Conservation (phyloP, 495 filamentous ascomycete species). For the Aspergillus ostianus region DNA sequence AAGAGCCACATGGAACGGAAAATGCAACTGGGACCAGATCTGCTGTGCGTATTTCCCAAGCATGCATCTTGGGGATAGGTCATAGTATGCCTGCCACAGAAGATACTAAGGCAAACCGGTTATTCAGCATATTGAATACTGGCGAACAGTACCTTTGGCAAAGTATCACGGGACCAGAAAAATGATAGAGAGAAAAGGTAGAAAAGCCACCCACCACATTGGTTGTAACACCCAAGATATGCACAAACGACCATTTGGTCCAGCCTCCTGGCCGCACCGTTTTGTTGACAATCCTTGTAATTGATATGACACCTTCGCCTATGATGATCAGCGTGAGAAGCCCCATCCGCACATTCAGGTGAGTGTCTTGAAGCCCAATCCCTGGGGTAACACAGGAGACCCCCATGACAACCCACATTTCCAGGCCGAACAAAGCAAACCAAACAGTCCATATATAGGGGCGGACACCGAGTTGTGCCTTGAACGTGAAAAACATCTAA, state of each 20-base stretch:
- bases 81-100: slow-evolving; percentile 70
- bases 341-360: slow-evolving; percentile 64
- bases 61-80: slow-evolving; percentile 42
- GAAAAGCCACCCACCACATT: slow-evolving; percentile 44
- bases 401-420: slow-evolving; percentile 53
- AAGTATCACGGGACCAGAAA: slow-evolving; percentile 27
- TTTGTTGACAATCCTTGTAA: slow-evolving; percentile 55
- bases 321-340: slow-evolving; percentile 69
- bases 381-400: slow-evolving; percentile 53
- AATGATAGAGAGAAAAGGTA: slow-evolving; percentile 18
- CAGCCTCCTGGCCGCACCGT: slow-evolving; percentile 54
- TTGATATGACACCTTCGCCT: slow-evolving; percentile 60
- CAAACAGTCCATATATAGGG: slow-evolving; percentile 53
- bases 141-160: not conserved
- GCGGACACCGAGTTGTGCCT: slow-evolving; percentile 18
- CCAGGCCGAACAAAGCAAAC: slow-evolving; percentile 57
- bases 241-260: slow-evolving; percentile 48
- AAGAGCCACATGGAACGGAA: slow-evolving; percentile 66
- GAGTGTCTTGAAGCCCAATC: slow-evolving; percentile 63
- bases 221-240: slow-evolving; percentile 46
- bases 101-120: slow-evolving; percentile 48
- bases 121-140: not conserved
- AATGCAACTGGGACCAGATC: slow-evolving; percentile 65
- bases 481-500: slow-evolving; percentile 44
- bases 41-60: slow-evolving; percentile 56